Conservation (phyloP, 352 stramenopile genomes). For the Globisporangium radiosum region DNA sequence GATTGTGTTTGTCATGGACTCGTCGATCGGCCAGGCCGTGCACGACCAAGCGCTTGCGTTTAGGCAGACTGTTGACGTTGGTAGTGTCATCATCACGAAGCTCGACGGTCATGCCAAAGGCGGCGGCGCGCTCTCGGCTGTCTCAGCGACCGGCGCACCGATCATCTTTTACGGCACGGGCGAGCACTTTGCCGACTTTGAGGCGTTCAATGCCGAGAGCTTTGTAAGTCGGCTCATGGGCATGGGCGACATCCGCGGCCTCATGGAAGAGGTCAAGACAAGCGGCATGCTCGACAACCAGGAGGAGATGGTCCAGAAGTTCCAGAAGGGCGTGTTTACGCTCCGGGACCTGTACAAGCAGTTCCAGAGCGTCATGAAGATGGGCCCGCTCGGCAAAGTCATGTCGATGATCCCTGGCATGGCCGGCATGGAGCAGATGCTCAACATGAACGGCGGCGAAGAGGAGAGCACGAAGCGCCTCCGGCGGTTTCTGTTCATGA, state of each 20-base stretch:
- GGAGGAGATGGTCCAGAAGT: slow-evolving; percentile 95
- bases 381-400: slow-evolving; percentile 95
- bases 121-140: slow-evolving; percentile 95
- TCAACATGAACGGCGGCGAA: slow-evolving; percentile 90
- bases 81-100: slow-evolving; percentile 99
- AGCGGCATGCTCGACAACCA: slow-evolving; percentile 90
- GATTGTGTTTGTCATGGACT: slow-evolving; percentile 99
- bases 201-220: slow-evolving; percentile 95
- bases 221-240: slow-evolving; percentile 99
- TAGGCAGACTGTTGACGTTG: slow-evolving; percentile 93
- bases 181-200: slow-evolving; percentile 98
- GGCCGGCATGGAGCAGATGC: slow-evolving; percentile 80
- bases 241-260: slow-evolving; percentile 95
- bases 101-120: slow-evolving; percentile 99
- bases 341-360: slow-evolving; percentile 99
- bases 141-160: slow-evolving; percentile 95
- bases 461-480: slow-evolving; percentile 90
- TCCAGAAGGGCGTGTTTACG: slow-evolving; percentile 96
- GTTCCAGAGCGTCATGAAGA: slow-evolving; percentile 97
- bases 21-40: slow-evolving; percentile 97
- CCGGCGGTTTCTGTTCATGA: slow-evolving; percentile 98
- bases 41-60: slow-evolving; percentile 96
- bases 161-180: slow-evolving; percentile 99
- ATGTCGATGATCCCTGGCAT: slow-evolving; percentile 99
- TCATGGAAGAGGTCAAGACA: slow-evolving; percentile 93